Evolutionary conservation across 129 eudicot genomes (phyloP), one percentile per base, ranked within the genome.

Genomic region (Erigeron canadensis): DNA sequence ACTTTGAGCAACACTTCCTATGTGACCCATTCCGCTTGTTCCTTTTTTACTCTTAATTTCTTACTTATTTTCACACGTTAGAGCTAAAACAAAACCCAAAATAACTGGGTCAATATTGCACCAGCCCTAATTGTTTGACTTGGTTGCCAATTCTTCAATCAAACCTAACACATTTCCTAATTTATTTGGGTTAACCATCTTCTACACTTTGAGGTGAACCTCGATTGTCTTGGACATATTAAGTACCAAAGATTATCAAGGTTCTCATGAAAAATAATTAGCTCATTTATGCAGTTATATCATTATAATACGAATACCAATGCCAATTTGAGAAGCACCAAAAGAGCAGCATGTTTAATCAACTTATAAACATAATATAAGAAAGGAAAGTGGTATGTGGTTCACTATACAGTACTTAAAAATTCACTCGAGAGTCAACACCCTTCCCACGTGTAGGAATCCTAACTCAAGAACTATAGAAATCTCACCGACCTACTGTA

Each of bases 401-500:
- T 2, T 57, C 57, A 23, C 12, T 40, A 18, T 22, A 58, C 18
- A 41, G 39, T 39, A 69, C 6, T 69, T 16, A 50, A 17, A 55
- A 1, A 50, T 70, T 57, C 34, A 57, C 41, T 15, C n/a, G n/a
- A 66, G 40, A 28, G 56, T 44, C 67, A 57, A 57, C 62, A 71
- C 16, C 28, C 53, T 21, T 16, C n/a, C 66, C 56, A 71, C 54
- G 2, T 21, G 43, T 22, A 56, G 53, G 22, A 23, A 71, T 42
- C 56, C 18, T 71, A 42, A 13, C 43, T 71, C 23, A 61, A 71
- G 66, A 71, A 57, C 40, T 71, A 19, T 15, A 22, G 11, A 44
- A 58, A 59, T 41, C 51, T 58, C 57, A 56, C 18, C n/a, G n/a
- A n/a, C n/a, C n/a, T 71, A 41, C 65, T 42, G 19, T 4, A 56